A percentile compares a stretch with the other conserved stretches of the same genome.
Conservation (phyloP, 345 rosid species). For the Dipteronia sinensis region DNA sequence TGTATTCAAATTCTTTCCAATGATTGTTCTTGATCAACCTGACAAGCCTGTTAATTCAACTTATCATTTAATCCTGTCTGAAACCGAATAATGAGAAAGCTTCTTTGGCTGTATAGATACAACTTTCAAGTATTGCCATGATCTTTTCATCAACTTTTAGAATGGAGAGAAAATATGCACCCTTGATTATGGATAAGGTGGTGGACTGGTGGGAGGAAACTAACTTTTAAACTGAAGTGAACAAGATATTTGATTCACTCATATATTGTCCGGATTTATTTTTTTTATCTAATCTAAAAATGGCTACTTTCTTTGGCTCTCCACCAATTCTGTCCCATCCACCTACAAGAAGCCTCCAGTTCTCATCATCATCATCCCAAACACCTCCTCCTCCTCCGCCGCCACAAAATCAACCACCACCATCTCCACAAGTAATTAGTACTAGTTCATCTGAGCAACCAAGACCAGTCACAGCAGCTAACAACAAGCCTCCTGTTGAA, state of each 20-base stretch:
- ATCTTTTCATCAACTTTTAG: neutral
- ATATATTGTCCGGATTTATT: too few species aligned
- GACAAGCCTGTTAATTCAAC: neutral
- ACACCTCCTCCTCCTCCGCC: constrained; percentile 40
- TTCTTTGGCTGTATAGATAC: neutral
- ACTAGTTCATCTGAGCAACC: constrained; percentile 42
- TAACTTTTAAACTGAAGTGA: neutral
- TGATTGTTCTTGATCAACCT: neutral
- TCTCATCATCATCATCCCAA: constrained; percentile 30
- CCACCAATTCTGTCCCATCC: constrained; percentile 45
- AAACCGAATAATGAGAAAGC: too few species aligned
- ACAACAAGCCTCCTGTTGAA: constrained; percentile 48
- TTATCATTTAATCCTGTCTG: too few species aligned
- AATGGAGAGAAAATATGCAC: neutral
- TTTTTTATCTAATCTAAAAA: constrained; percentile 18
- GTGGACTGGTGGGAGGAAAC: constrained; percentile 29
- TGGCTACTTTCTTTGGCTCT: constrained; percentile 50
- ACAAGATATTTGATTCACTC: neutral
- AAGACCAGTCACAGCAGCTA: constrained; percentile 17
- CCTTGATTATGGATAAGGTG: constrained; percentile 1
- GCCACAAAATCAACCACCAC: constrained; percentile 31
- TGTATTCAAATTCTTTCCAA: neutral
- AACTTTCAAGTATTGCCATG: neutral
- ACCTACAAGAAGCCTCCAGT: constrained; percentile 30
- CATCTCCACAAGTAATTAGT: constrained; percentile 32